These are phyloP conservation scores for Thielaviopsis cerberus DNA, from an alignment of 2,329 filamentous ascomycete species.

Conservation along the genomic window DNA sequence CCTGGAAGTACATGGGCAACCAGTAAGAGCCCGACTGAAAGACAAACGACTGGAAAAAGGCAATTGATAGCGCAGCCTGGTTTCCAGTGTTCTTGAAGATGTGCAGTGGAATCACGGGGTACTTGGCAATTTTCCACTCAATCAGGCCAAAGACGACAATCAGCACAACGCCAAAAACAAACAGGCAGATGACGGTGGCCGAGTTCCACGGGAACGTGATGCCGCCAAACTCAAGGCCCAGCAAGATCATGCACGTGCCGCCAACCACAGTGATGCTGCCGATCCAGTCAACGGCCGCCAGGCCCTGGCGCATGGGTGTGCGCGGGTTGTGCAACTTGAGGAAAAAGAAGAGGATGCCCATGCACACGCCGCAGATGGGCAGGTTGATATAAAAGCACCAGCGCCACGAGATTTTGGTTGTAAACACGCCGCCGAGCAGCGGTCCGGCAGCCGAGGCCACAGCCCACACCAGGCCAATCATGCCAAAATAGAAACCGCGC, in stretches of 20 bases:
- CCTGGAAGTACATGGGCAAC: constrained; percentile 77
- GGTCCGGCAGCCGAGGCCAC: constrained; percentile 47
- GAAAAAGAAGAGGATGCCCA: constrained; percentile 37
- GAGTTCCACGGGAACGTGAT: constrained; percentile 58
- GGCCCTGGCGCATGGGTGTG: constrained; percentile 41
- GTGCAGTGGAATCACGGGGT: constrained; percentile 58
- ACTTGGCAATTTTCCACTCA: constrained; percentile 55
- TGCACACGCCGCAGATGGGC: constrained; percentile 27
- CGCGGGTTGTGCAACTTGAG: constrained; percentile 49
- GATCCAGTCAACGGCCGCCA: constrained; percentile 43
- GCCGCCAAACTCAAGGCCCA: constrained; percentile 73
- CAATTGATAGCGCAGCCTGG: constrained; percentile 43
- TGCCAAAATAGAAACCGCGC: constrained; percentile 32
- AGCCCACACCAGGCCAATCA: constrained; percentile 42
- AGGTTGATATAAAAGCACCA: constrained; percentile 55
- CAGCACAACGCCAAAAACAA: constrained; percentile 57
- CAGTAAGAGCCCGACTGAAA: no score
- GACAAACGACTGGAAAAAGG: constrained; percentile 59
- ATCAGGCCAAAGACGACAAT: constrained; percentile 56
- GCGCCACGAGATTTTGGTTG: constrained; percentile 43
- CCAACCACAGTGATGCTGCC: constrained; percentile 45
- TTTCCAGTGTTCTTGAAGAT: constrained; percentile 52
- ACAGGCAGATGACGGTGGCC: constrained; percentile 54
- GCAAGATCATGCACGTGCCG: constrained; percentile 67
- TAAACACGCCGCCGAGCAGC: constrained; percentile 50